Percentiles rank a stretch among this genome's conserved stretches.
These are phyloP conservation scores for Trichosporon sp. DNA, from an alignment of 1,284 basidiomycete species.

Conservation along the genomic window DNA sequence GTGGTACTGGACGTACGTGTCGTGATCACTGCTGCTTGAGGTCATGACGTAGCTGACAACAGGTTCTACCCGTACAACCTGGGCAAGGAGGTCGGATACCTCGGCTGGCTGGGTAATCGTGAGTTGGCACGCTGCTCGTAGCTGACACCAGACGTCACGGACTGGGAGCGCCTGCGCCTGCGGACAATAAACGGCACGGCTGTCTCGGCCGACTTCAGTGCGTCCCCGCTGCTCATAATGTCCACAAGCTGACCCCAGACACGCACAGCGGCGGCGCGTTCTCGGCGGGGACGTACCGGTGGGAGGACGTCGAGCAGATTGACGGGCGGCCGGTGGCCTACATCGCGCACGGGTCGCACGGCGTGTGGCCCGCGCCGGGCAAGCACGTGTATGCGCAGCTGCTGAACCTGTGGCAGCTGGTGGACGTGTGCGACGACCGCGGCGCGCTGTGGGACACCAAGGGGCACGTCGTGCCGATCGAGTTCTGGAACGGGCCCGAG, in stretches of 20 bases:
- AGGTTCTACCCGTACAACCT: constrained; percentile 48
- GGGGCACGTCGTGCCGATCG: constrained; percentile 32
- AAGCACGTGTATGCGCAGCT: constrained; percentile 41
- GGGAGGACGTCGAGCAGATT: constrained; percentile 36
- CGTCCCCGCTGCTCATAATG: constrained; percentile 3
- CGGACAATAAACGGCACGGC: constrained; percentile 41
- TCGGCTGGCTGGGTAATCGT: constrained; percentile 47
- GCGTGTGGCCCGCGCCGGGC: constrained; percentile 43
- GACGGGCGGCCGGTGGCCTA: constrained; percentile 40
- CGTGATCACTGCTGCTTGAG: background rate
- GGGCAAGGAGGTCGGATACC: constrained; percentile 40
- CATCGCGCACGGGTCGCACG: constrained; percentile 42
- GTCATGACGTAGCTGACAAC: constrained; percentile 1
- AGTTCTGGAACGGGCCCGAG: constrained; percentile 36
- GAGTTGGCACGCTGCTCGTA: constrained; percentile 2
- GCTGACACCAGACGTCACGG: constrained; percentile 35
- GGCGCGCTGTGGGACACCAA: constrained; percentile 46
- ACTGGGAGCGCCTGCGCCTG: constrained; percentile 44
- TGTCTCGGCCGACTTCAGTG: constrained; percentile 42
- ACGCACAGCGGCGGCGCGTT: constrained; percentile 37
- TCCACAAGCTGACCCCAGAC: constrained; percentile 21
- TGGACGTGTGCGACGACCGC: constrained; percentile 41
- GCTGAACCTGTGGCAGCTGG: constrained; percentile 33
- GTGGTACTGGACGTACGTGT: constrained; percentile 44
- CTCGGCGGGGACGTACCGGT: constrained; percentile 40